Evolutionary conservation across 352 stramenopile species (phyloP).

Genomic region (Phytophthora hybrid): DNA sequence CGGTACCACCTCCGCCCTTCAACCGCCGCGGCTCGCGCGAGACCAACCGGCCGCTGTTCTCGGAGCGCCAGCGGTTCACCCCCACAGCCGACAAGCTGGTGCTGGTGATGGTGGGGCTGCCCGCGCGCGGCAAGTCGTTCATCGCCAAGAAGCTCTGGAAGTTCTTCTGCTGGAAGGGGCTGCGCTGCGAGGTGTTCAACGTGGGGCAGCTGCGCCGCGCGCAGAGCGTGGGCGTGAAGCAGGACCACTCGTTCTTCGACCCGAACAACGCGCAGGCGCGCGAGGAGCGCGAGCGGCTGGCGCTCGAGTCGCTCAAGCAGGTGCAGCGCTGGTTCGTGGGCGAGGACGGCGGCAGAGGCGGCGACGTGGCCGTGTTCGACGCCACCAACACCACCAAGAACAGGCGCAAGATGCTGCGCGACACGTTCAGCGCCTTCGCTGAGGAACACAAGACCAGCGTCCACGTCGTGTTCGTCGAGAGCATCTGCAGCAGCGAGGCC

Average conservation of each 20-base stretch:
- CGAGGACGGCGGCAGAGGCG: slow-evolving; percentile 40
- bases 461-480: slow-evolving; percentile 94
- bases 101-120: slow-evolving; percentile 96
- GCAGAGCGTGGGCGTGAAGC: slow-evolving; percentile 62
- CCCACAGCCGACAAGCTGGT: slow-evolving; percentile 94
- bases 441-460: slow-evolving; percentile 74
- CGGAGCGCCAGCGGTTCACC: slow-evolving; percentile 81
- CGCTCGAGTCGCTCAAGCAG: slow-evolving; percentile 75
- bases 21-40: slow-evolving; percentile 41
- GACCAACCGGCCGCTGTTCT: slow-evolving; percentile 54
- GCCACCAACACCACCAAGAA: slow-evolving; percentile 91
- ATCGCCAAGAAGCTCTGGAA: slow-evolving; percentile 93
- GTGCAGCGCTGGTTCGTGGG: slow-evolving; percentile 72
- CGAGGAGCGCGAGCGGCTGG: slow-evolving; percentile 83
- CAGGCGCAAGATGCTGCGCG: slow-evolving; percentile 58
- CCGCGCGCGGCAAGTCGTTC: slow-evolving; percentile 96
- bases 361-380: slow-evolving; percentile 92
- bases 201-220: slow-evolving; percentile 94
- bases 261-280: slow-evolving; percentile 84
- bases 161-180: slow-evolving; percentile 86
- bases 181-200: slow-evolving; percentile 93
- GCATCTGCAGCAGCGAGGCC: slow-evolving; percentile 93
- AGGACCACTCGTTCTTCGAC: slow-evolving; percentile 94
- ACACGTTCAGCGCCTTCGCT: slow-evolving; percentile 70
- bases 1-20: slow-evolving; percentile 19